Base-by-base conservation (phyloP, 306 rosid genomes). In the Leucaena leucocephala region DNA sequence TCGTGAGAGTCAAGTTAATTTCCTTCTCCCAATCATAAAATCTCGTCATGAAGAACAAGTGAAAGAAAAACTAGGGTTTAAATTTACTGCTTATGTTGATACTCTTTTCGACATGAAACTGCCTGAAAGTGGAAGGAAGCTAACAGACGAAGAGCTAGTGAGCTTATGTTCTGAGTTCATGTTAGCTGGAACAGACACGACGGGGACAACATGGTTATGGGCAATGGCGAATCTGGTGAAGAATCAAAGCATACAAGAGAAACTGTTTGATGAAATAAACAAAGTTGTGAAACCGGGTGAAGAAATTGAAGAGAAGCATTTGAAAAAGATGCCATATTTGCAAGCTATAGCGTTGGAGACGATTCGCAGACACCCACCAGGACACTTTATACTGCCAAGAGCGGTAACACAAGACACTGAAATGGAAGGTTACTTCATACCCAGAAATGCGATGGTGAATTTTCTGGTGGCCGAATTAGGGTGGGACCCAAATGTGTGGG, bases 381-480 rank as follows among this genome's bases (percentile, higher is more conserved):
- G 75, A 22, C 93, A 89, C 35, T 89, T 89, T 19, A 82, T 85
- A 43, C 21, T 87, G 42, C 93, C 91, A 1, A 86, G 89, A 34
- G 77, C 91, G 0, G 91, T 87, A 2, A 85, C 81, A 11, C 79
- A 89, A 1, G 91, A 89, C 17, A 79, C 81, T 40, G 39, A 34
- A 8, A 39, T 87, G 52, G 86, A 80, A 19, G 89, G 90, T n/a
- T 48, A 85, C 64, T 10, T 44, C 4, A 87, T 89, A 70, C 93
- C 93, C 0, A 89, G 85, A 50, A 50, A 85, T 13, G 91, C 87
- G 16, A 81, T 76, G 1, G 85, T 89, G 64, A 87, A 89, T 80
- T 82, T 85, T 77, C 81, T 77, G 13, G 93, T 85, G 70, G 91
- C 89, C 19, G 91, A 85, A n/a, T 58, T 89, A 3, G 93, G 93